Conservation (phyloP, 2,329 filamentous ascomycete species). For the Pseudogymnoascus sp. region DNA sequence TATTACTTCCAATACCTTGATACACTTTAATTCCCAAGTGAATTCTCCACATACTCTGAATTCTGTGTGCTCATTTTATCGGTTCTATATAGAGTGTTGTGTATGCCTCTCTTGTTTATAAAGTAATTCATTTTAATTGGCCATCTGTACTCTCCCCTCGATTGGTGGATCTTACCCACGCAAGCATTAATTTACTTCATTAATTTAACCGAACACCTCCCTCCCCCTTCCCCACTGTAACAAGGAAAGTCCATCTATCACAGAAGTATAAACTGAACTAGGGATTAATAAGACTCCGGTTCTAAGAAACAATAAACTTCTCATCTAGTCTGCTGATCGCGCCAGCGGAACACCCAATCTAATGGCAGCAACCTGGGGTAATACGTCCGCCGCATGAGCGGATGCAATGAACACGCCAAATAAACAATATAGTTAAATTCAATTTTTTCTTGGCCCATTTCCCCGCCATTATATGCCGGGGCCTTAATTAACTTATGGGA, state of each 20-base stretch:
- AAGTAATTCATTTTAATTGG: background rate
- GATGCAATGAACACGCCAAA: background rate
- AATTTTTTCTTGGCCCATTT: background rate
- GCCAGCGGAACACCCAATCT: background rate
- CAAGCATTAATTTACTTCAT: background rate
- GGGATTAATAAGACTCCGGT: background rate
- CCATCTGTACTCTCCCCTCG: background rate
- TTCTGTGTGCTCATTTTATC: background rate
- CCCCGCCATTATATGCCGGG: background rate
- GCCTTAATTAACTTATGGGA: background rate
- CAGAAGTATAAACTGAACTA: slow-evolving; percentile 28
- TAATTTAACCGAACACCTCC: background rate
- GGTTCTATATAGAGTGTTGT: background rate
- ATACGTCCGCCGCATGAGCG: background rate
- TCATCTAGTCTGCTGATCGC: background rate
- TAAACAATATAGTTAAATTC: slow-evolving; percentile 3
- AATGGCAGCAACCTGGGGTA: background rate
- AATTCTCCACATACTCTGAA: background rate
- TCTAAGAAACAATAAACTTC: background rate
- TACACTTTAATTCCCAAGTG: background rate
- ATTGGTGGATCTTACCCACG: slow-evolving; percentile 3
- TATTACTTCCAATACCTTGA: background rate
- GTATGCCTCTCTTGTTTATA: background rate
- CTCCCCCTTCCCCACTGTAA: background rate
- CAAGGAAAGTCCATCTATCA: slow-evolving; percentile 22